Base-by-base conservation (phyloP, 2,329 filamentous ascomycete genomes). In the Bipolaris zeicola region DNA sequence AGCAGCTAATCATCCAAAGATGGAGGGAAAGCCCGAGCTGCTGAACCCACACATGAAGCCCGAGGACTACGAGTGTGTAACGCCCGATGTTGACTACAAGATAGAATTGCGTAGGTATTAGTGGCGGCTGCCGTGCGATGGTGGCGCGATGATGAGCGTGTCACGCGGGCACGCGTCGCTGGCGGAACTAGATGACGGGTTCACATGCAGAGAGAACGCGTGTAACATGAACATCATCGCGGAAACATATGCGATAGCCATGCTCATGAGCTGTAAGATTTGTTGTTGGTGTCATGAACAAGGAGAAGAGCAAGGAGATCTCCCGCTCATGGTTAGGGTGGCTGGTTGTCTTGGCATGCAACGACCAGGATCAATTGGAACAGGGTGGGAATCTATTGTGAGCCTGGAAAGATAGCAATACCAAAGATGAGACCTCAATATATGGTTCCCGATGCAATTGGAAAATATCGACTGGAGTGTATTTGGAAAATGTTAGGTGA, bases 41-140 rank as follows among this genome's bases (percentile, higher is more conserved):
- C 56, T 70, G 64, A 62, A 73, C 70, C 72, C 71, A 71, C 66
- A 65, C 48, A 60, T 60, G 64, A 62, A 53, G 62, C 68, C 62
- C 57, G 48, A 45, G 46, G 62, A 72, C 66, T 5, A 52, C 63
- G 57, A 58, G 52, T 60, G 63, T 53, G 69, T 63, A 60, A 63
- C 58, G 61, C 69, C 65, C 69, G 52, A 28, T 26, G 10, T 31
- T 39, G 8, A 49, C 1, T 49, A 24, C n/a, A 22, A 49, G n/a
- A 24, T 7, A 5, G 18, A 18, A 20, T 16, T 28, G 10, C 28
- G 36, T 24, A 33, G 10, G 26, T 14, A 7, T 31, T 49, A 22
- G 10, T 7, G 1, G n/a, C 11, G 31, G 36, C 24, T n/a, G 16
- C 46, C 8, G 20, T 33, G 36, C 46, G 46, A 49, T 28, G 24